Conservation (phyloP, 2,329 filamentous ascomycete genomes). For the Hypoxylon sp. region DNA sequence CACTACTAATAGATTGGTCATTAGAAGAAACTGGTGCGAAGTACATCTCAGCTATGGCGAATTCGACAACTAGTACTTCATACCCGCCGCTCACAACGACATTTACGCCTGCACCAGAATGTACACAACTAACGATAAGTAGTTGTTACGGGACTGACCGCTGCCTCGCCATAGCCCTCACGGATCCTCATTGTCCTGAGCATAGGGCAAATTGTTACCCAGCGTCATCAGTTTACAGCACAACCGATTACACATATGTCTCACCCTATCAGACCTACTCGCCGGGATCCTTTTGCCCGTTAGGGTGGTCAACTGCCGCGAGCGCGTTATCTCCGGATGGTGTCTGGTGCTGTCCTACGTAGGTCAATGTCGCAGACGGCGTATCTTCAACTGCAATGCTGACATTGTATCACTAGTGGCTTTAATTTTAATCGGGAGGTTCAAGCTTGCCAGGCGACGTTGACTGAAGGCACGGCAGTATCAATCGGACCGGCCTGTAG, state of each 20-base stretch:
- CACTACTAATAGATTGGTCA: not conserved
- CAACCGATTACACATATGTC: not conserved
- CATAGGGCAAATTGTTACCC: conserved; percentile 7
- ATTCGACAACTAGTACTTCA: not conserved
- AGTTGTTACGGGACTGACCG: conserved; percentile 5
- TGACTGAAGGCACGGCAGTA: conserved; percentile 17
- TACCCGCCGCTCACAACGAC: conserved; percentile 17
- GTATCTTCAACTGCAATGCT: not conserved
- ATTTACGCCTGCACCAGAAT: conserved; percentile 22
- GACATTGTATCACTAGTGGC: conserved; percentile 4
- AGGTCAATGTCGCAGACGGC: not conserved
- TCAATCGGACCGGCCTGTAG: conserved; percentile 1
- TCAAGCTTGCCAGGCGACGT: conserved; percentile 7
- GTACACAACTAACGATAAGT: conserved; percentile 13
- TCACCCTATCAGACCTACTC: conserved; percentile 16
- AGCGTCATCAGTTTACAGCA: conserved; percentile 4
- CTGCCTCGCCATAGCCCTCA: conserved; percentile 8
- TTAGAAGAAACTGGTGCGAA: not conserved
- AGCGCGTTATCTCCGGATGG: conserved; percentile 13
- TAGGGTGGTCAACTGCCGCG: conserved; percentile 15
- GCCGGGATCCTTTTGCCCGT: conserved; percentile 12
- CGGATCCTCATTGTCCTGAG: conserved; percentile 2
- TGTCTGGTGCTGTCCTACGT: conserved; percentile 27
- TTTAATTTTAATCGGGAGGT: conserved; percentile 7
- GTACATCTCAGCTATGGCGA: conserved; percentile 4